Evolutionary conservation across 2,329 filamentous ascomycete genomes (phyloP).

Genomic region (Pseudogymnoascus sp.): DNA sequence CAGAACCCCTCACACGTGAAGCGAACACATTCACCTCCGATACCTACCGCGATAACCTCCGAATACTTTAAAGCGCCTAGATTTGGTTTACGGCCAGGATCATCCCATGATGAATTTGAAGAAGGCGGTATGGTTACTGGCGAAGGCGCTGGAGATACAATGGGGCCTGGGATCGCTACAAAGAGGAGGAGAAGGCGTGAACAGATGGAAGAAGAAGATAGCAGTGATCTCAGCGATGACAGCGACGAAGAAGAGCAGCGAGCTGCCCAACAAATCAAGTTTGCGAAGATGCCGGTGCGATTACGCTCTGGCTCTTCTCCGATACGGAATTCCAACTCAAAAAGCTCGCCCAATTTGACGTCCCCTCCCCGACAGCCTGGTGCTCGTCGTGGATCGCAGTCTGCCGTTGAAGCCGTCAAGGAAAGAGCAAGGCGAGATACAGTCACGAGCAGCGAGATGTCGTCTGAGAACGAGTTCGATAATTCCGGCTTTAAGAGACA

Average conservation of each 20-base stretch:
- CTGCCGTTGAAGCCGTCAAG: conserved; percentile 62
- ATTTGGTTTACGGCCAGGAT: conserved; percentile 45
- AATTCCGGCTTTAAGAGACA: conserved; percentile 57
- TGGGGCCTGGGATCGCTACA: conserved; percentile 59
- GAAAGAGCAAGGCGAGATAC: conserved; percentile 66
- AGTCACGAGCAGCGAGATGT: conserved; percentile 75
- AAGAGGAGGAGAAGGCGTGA: conserved; percentile 61
- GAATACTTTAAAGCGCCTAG: conserved; percentile 76
- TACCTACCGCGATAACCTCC: conserved; percentile 72
- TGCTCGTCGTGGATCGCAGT: conserved; percentile 60
- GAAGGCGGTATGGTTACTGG: conserved; percentile 63
- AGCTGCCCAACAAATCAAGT: conserved; percentile 85
- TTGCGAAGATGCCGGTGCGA: conserved; percentile 88
- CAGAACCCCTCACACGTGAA: conserved; percentile 68
- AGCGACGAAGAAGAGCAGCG: conserved; percentile 69
- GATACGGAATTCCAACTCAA: conserved; percentile 58
- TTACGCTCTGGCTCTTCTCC: conserved; percentile 84
- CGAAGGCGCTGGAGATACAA: conserved; percentile 57
- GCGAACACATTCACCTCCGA: conserved; percentile 77
- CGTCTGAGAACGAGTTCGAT: conserved; percentile 74
- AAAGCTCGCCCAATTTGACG: conserved; percentile 60
- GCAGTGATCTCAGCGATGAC: conserved; percentile 76
- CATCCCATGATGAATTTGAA: conserved; percentile 63
- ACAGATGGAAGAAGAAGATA: conserved; percentile 71
- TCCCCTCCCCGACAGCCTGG: conserved; percentile 54